Base-by-base conservation (phyloP, 2,329 filamentous ascomycete species). In the Ilyonectria robusta region DNA sequence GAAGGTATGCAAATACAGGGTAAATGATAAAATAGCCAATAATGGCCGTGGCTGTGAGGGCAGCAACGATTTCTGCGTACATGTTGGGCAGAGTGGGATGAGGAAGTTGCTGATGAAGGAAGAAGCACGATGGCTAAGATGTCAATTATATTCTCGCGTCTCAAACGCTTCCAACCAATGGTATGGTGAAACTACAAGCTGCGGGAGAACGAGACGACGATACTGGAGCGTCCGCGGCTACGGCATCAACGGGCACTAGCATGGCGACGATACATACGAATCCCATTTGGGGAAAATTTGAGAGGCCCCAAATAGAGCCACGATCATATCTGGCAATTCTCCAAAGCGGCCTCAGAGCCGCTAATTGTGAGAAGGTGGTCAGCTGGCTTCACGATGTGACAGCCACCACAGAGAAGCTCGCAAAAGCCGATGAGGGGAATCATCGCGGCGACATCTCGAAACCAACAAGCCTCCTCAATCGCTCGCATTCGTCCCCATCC, bases 21-120 rank as follows among this genome's bases (percentile, higher is more conserved):
- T 62, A 67, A 31, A 75, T 5, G 13, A 75, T 44, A 33, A 75
- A 71, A n/a, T 69, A 74, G 10, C 13, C 19, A 23, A 72, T 31
- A 1, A 72, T 9, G 1, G 57, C 65, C 7, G 33, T n/a, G n/a
- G 48, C 57, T n/a, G 72, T 56, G 5, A 61, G 57, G 4, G 56
- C 21, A 21, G 59, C 58, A 9, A 72, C 58, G 35, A 66, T 51
- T 62, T 68, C 61, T 51, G 69, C 69, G 59, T 73, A 74, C 71
- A 73, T 74, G 50, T 23, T 72, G 68, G 56, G 50, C 51, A 55
- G 33, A 35, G 7, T 29, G 26, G n/a, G 51, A 46, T 26, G 31
- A 10, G 19, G 6, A 46, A 15, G 23, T 17, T 21, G 26, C 21
- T 48, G 47, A 23, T 50, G n/a, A n/a, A 33, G 23, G 53, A 23